Evolutionary conservation across 495 filamentous ascomycete species (phyloP).

Genomic region (Annulohypoxylon maeteangense): DNA sequence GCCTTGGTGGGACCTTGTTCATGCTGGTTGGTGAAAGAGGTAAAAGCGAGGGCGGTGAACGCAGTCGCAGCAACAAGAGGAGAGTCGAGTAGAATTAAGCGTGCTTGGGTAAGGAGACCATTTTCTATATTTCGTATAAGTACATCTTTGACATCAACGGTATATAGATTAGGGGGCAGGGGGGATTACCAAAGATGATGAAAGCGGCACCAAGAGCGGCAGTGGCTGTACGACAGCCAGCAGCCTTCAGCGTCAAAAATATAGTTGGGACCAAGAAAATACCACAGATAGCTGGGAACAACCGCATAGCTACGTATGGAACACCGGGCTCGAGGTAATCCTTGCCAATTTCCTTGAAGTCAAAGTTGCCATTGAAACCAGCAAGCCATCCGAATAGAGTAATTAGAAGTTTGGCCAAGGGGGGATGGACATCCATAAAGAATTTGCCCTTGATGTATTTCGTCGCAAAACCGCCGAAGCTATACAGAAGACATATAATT

Average conservation of each 20-base stretch:
- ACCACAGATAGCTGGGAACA: constrained; percentile 90
- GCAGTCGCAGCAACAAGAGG: constrained; percentile 94
- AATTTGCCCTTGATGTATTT: constrained; percentile 99
- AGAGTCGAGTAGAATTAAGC: constrained; percentile 94
- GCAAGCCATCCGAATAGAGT: constrained; percentile 95
- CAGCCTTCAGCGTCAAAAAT: constrained; percentile 92
- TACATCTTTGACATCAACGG: constrained; percentile 22
- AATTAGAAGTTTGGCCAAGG: constrained; percentile 94
- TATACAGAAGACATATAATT: constrained; percentile 47
- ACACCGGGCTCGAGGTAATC: constrained; percentile 95
- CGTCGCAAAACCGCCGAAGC: constrained; percentile 96
- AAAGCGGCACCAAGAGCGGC: constrained; percentile 83
- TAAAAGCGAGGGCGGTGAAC: constrained; percentile 89
- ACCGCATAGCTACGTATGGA: constrained; percentile 96
- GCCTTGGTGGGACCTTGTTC: constrained; percentile 89
- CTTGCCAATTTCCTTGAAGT: constrained; percentile 99
- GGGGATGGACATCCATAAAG: constrained; percentile 99
- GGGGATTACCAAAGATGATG: constrained; percentile 83
- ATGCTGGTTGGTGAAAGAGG: constrained; percentile 94
- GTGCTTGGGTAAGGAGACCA: constrained; percentile 91
- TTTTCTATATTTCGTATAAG: constrained; percentile 71
- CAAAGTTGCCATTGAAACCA: constrained; percentile 93
- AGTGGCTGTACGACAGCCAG: constrained; percentile 86
- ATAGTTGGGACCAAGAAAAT: constrained; percentile 88
- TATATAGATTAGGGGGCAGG: not conserved